Base-by-base conservation (phyloP, 768 basidiomycete species). In the Coprinopsis strossmayeri region DNA sequence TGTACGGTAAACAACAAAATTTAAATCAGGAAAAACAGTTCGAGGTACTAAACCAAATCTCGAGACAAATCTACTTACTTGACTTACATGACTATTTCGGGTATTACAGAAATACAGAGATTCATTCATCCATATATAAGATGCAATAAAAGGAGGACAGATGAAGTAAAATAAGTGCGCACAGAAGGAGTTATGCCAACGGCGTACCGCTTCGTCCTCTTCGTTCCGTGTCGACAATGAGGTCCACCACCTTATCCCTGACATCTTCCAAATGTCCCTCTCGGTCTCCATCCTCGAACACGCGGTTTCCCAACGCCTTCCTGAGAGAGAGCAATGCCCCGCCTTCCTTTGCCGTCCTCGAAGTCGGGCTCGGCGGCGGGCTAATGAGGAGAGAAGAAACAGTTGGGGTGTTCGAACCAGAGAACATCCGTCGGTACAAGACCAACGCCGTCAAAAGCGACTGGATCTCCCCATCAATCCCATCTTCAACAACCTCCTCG, bases 161-260 rank as follows among this genome's bases (percentile, higher is more conserved):
- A n/a, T n/a, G n/a, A n/a, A n/a, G n/a, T n/a, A n/a, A n/a, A n/a
- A n/a, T n/a, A n/a, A n/a, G n/a, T n/a, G n/a, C n/a, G n/a, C n/a
- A n/a, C n/a, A 42, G 25, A 40, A 13, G n/a, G 21, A 3, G 24
- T 43, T 34, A 32, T 7, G 37, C 37, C 37, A 38, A 13, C 7
- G 37, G 37, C 37, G 37, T 38, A 38, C 7, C 37, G 17, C 49
- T 38, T 28, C 45, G 38, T 27, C 48, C 61, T 55, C 53, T 60
- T 54, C 70, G 62, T 58, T 73, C 73, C 24, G 63, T 57, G 28
- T 71, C 72, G 17, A 74, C 69, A 47, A 89, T 70, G 70, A 83
- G 69, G 66, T 91, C 88, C 40, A 88, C 84, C 28, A 81, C 81
- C n/a, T 73, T 66, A 62, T 90, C 88, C 49, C 82, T 72, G 40